phyloP scores from a whole-genome alignment of 768 basidiomycete genomes.

The Boletus reticuloceps region DNA sequence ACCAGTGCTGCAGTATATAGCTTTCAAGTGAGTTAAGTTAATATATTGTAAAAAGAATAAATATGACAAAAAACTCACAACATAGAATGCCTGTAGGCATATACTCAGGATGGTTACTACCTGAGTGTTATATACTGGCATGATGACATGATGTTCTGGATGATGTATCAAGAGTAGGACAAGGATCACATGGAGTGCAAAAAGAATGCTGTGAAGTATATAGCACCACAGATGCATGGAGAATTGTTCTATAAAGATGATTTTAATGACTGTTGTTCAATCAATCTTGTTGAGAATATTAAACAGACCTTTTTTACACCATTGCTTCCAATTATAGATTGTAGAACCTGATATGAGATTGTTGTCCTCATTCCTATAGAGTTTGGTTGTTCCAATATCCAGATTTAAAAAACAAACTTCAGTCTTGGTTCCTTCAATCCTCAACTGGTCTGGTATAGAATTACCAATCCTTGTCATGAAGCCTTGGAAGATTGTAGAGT shows the following conservation, averaged over 20 bases:
- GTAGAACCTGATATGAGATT: neutral
- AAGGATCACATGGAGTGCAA: neutral
- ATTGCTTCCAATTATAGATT: neutral
- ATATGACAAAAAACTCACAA: neutral
- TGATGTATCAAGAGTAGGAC: neutral
- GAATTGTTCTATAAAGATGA: neutral
- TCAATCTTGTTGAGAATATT: neutral
- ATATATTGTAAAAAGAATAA: neutral
- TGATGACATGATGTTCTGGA: neutral
- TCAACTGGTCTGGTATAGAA: neutral
- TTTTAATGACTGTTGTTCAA: neutral
- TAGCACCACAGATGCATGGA: neutral
- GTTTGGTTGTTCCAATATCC: neutral
- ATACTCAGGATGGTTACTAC: neutral
- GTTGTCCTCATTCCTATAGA: neutral
- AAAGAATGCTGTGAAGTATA: neutral
- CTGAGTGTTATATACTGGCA: neutral
- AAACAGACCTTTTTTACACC: neutral
- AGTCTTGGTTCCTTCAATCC: neutral
- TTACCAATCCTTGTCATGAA: neutral
- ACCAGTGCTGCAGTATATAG: conserved; percentile 16
- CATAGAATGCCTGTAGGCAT: neutral
- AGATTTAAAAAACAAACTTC: neutral
- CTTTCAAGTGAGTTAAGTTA: neutral
- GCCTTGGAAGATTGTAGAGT: neutral